phyloP scores from a whole-genome alignment of 2,329 filamentous ascomycete genomes.

The Pleurostoma richardsiae region DNA sequence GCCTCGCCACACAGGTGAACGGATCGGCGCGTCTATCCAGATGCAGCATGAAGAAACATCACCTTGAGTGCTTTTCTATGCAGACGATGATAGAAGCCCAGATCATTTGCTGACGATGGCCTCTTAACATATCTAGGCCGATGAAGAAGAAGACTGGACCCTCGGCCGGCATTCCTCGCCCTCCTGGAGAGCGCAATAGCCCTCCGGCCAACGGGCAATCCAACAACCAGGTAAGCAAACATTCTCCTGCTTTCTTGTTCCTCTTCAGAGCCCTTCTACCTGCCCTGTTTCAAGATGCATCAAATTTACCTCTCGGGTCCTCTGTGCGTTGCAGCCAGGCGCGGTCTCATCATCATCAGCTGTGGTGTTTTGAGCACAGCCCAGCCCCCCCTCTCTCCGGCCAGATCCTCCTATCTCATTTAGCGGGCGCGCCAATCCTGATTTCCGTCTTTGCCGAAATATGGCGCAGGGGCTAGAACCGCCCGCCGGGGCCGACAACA shows the following conservation, averaged over 20 bases:
- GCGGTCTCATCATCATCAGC: too few relatives aligned
- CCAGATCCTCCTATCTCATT: conserved; percentile 1
- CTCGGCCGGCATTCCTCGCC: conserved; percentile 62
- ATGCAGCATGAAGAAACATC: too few relatives aligned
- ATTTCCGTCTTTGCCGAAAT: conserved; percentile 26
- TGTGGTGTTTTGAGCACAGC: not conserved
- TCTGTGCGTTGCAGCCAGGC: too few relatives aligned
- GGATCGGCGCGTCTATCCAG: too few relatives aligned
- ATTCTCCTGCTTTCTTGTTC: not conserved
- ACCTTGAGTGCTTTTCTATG: too few relatives aligned
- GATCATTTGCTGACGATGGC: conserved; percentile 8
- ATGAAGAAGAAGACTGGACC: conserved; percentile 70
- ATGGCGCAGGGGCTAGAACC: conserved; percentile 19
- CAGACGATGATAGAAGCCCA: too few relatives aligned
- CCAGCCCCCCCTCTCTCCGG: not conserved
- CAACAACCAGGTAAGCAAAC: conserved; percentile 46
- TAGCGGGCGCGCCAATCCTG: conserved; percentile 8
- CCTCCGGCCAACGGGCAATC: conserved; percentile 52
- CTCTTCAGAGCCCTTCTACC: too few relatives aligned
- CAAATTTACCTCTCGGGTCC: too few relatives aligned
- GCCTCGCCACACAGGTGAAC: too few relatives aligned
- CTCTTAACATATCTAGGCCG: conserved; percentile 45
- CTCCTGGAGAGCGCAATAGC: conserved; percentile 59
- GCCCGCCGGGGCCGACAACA: conserved; percentile 10
- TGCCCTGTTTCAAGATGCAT: too few relatives aligned